Base-by-base conservation (phyloP, 495 filamentous ascomycete genomes). In the Xylaria palmicola region DNA sequence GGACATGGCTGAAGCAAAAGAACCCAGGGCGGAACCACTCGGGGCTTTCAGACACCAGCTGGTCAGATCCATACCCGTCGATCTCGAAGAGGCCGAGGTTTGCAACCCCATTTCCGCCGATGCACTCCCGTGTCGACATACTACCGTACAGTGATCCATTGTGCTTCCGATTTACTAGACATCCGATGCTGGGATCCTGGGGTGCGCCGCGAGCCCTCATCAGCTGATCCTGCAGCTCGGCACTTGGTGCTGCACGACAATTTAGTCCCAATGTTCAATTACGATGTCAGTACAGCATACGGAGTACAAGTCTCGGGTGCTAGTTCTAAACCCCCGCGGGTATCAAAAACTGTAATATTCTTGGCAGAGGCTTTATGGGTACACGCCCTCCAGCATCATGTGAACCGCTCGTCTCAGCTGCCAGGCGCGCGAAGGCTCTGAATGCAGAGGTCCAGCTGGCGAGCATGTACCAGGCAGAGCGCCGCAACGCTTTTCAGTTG, bases 201-300 rank as follows among this genome's bases (percentile, higher is more conserved):
- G 59, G 59, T 61, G 59, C 49, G 51, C 59, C 50, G 50, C 37
- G 20, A 55, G 36, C 26, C 29, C 49, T 55, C 30, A 47, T 61
- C 59, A 61, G 49, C 59, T 61, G 59, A 61, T 61, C 49, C 20
- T 61, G 59, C 59, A 61, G 59, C 49, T 61, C 59, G 50, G 55
- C 32, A 58, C 55, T 58, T 54, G 30, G 59, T 48, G 49, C 59
- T 61, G 59, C 59, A 61, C 47, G 41, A 61, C 50, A 61, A 54
- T 61, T 61, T 54, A 43, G 50, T 55, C 49, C n/a, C 24, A 24
- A 27, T 54, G 49, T 53, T 61, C 40, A 29, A 45, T 43, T 49
- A 47, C 54, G 41, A 57, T 36, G 29, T 17, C 29, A 26, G 20
- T 34, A 39, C 55, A n/a, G 48, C 32, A 41, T 43, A 44, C 47